Evolutionary conservation across 495 filamentous ascomycete genomes (phyloP).

Genomic region (Viridothelium virens): DNA sequence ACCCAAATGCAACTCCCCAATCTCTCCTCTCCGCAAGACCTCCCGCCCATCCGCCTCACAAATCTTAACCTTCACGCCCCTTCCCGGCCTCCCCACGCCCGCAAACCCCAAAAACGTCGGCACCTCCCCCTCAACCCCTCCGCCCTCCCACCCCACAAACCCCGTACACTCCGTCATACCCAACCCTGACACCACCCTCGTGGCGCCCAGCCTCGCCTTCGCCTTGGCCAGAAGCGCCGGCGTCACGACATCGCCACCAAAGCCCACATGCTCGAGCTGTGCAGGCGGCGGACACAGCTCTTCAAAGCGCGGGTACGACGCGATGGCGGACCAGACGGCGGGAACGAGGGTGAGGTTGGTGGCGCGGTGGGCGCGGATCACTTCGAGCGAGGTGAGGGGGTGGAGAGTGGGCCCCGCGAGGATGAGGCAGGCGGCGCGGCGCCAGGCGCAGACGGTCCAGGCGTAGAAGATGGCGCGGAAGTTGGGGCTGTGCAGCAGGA

Average conservation of each 20-base stretch:
- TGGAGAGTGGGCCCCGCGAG: neutral
- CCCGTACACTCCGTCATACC: constrained; percentile 7
- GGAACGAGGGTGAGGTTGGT: neutral
- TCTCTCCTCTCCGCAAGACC: constrained; percentile 9
- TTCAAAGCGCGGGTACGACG: neutral
- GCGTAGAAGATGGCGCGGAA: constrained; percentile 6
- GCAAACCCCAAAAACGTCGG: neutral
- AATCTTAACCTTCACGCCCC: neutral
- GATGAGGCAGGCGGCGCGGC: neutral
- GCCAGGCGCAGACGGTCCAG: constrained; percentile 5
- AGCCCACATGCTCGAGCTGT: neutral
- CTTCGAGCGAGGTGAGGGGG: neutral
- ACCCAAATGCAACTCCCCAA: constrained; percentile 13
- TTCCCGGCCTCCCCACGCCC: neutral
- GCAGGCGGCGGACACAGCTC: neutral
- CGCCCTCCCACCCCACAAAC: neutral
- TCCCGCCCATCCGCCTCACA: constrained; percentile 9
- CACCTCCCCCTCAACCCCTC: neutral
- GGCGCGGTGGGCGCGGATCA: neutral
- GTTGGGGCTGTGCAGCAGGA: neutral
- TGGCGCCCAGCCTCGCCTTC: neutral
- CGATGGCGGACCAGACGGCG: neutral
- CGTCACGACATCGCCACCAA: neutral
- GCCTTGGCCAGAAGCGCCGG: neutral
- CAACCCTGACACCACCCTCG: neutral